Percentiles rank a stretch among this genome's conserved stretches.
Conservation (phyloP, 192 early-diverging fungal species). For the Coemansia sp. region DNA sequence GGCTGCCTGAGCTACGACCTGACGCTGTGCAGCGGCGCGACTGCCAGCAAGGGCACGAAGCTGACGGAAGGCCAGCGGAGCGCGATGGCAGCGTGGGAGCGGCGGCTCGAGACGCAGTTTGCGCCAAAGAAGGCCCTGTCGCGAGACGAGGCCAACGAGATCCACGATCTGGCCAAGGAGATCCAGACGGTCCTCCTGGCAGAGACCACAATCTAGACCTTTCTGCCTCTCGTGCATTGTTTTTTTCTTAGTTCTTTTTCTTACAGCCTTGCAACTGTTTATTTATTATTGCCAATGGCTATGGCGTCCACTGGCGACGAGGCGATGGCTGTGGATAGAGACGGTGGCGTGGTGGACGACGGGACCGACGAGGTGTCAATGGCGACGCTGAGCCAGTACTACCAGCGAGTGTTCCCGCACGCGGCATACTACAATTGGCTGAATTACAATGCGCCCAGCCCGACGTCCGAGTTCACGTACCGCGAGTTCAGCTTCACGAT, state of each 20-base stretch:
- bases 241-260: background rate
- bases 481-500: conserved; percentile 93
- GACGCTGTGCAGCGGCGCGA: conserved; percentile 21
- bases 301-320: background rate
- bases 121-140: conserved; percentile 7
- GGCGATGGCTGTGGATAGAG: background rate
- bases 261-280: background rate
- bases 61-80: conserved; percentile 7
- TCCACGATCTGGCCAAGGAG: conserved; percentile 10
- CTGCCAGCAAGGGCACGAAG: conserved; percentile 6
- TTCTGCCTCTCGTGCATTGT: background rate
- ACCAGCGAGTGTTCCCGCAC: conserved; percentile 82
- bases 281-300: background rate
- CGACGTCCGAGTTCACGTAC: conserved; percentile 70
- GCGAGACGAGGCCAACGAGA: conserved; percentile 16
- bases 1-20: conserved; percentile 44
- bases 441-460: conserved; percentile 49
- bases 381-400: conserved; percentile 63
- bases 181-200: conserved; percentile 22
- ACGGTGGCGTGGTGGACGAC: conserved; percentile 5
- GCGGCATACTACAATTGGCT: conserved; percentile 80
- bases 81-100: conserved; percentile 26
- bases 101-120: conserved; percentile 14
- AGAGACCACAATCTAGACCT: background rate
- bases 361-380: conserved; percentile 33